Evolutionary conservation across 805 yeast species (phyloP), one percentile per base, ranked within the genome.

Genomic region (Sugiyamaella smithiae): DNA sequence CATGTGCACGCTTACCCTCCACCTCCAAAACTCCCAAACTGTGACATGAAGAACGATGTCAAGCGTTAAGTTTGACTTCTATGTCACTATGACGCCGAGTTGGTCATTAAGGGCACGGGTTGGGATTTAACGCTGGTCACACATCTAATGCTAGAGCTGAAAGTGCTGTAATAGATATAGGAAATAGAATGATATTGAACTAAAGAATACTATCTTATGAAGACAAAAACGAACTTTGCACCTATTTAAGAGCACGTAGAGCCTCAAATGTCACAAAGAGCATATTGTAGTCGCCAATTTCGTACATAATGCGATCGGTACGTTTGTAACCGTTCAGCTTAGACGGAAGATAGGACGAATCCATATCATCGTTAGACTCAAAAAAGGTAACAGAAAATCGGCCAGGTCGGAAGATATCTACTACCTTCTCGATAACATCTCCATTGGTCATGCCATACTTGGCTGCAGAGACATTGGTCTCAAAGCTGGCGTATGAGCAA

Each of bases 401-500:
- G 17, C 81, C 80, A 2, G 98, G 98, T 48, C 73, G 73, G 66
- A 91, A 84, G 24, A 85, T 75, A 3, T 67, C 60, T 55, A 89
- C 71, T 1, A 89, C 84, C 33, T 76, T 77, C 36, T 68, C 56
- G 53, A 87, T 66, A 7, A 88, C 81, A n/a, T 75, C 76, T 26
- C 74, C 62, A 58, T 83, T 78, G 54, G 73, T 65, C 53, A 58
- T 56, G 38, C 59, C 73, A 54, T 46, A 71, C 49, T 67, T 53
- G 43, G 55, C 57, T 8, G 78, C 69, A 5, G 85, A 83, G 35
- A 82, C 87, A 65, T 88, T 91, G 17, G 97, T 82, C 65, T 93
- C 98, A 66, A 93, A 93, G 7, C 96, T 86, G 3, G 98, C 98
- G 67, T 91, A 91, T 4, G 97, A 88, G 88, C 95, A 91, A 31